These are phyloP conservation scores for Suhomyces prunicola DNA, from an alignment of 805 yeast genomes.

Conservation along the genomic window DNA sequence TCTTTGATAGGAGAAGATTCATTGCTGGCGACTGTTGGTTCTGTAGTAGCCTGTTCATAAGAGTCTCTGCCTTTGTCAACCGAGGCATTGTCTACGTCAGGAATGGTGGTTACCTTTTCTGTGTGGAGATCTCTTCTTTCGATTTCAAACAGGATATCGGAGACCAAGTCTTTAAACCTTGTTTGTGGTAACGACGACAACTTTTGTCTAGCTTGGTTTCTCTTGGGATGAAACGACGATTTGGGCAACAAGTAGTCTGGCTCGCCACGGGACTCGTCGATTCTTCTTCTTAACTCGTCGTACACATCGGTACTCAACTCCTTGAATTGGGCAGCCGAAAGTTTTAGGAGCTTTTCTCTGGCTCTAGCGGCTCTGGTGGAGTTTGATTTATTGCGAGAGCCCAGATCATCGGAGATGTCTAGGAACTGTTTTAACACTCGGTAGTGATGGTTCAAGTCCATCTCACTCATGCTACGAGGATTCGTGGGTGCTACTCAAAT, in stretches of 20 bases:
- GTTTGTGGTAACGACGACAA: constrained; percentile 77
- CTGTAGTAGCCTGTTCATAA: neutral
- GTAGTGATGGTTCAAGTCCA: constrained; percentile 44
- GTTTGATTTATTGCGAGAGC: constrained; percentile 37
- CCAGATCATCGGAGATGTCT: constrained; percentile 46
- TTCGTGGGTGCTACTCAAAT: neutral
- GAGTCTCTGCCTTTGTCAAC: neutral
- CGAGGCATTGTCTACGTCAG: neutral
- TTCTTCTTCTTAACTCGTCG: constrained; percentile 85
- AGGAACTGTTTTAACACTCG: constrained; percentile 50
- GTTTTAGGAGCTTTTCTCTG: constrained; percentile 75
- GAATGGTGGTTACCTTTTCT: constrained; percentile 8
- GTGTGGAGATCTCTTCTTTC: constrained; percentile 66
- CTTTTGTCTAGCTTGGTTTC: constrained; percentile 94
- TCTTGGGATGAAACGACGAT: constrained; percentile 78
- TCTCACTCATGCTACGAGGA: constrained; percentile 8
- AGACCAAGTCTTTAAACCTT: constrained; percentile 84
- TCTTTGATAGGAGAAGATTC: neutral
- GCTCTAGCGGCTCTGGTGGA: constrained; percentile 75
- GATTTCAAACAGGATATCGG: constrained; percentile 84
- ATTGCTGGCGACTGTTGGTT: neutral
- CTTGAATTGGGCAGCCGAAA: constrained; percentile 77
- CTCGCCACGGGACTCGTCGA: constrained; percentile 53
- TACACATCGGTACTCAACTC: constrained; percentile 93
- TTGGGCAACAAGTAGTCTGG: constrained; percentile 68